Percentiles rank a stretch among this genome's conserved stretches.
Evolutionary conservation across 2,329 filamentous ascomycete genomes (phyloP).

Genomic region (Curvularia sp.): DNA sequence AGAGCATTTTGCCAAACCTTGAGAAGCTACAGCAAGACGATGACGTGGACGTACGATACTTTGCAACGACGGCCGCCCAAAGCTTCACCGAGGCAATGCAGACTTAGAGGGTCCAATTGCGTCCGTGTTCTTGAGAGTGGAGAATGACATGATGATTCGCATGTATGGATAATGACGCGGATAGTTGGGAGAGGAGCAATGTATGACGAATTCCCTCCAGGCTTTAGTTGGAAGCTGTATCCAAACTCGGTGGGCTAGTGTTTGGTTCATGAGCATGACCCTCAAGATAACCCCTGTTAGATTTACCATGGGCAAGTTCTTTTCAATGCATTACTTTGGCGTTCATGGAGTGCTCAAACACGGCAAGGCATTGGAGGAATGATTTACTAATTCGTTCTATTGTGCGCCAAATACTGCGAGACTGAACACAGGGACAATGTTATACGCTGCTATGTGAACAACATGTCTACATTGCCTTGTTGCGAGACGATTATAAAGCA

Average conservation of each 20-base stretch:
- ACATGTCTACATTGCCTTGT: background rate
- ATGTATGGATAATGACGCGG: conserved; percentile 39
- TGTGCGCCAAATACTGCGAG: background rate
- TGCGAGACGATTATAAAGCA: conserved; percentile 60
- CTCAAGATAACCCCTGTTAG: conserved; percentile 43
- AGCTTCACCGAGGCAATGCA: conserved; percentile 54
- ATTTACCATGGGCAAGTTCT: conserved; percentile 22
- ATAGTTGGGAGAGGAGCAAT: conserved; percentile 30
- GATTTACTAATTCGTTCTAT: conserved; percentile 1
- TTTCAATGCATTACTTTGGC: conserved; percentile 19
- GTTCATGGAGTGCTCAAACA: conserved; percentile 8
- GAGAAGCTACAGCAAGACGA: conserved; percentile 97
- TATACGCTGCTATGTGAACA: background rate
- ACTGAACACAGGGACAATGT: background rate
- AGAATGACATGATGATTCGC: conserved; percentile 30
- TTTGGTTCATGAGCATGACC: conserved; percentile 37
- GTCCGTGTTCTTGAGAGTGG: conserved; percentile 8
- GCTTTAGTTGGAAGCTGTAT: conserved; percentile 15
- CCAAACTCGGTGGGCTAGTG: conserved; percentile 24
- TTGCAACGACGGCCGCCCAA: conserved; percentile 86
- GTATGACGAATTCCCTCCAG: conserved; percentile 20
- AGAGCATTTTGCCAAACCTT: conserved; percentile 85
- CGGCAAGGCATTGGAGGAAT: background rate
- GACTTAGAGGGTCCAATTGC: conserved; percentile 40
- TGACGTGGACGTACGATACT: conserved; percentile 97